Conservation (phyloP, 257 asterid species). For the Salvia rosmarinus region DNA sequence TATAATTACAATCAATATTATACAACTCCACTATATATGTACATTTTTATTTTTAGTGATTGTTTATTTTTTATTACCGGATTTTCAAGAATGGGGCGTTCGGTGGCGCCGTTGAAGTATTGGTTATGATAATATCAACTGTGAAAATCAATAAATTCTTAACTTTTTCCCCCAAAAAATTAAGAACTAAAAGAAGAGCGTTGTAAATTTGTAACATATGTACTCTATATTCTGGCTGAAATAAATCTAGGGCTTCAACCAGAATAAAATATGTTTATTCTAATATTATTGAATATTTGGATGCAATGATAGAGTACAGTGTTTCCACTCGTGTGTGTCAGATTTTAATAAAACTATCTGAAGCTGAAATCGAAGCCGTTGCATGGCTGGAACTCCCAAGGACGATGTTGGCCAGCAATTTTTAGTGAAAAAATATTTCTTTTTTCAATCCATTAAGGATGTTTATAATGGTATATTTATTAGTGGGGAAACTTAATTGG, state of each 20-base stretch:
- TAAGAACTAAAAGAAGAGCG: too few species aligned
- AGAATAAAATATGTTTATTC: not conserved
- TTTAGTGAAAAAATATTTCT: not conserved
- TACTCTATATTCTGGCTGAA: too few species aligned
- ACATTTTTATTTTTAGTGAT: not conserved
- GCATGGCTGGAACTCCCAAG: conserved; percentile 69
- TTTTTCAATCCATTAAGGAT: conserved; percentile 5
- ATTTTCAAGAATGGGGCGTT: not conserved
- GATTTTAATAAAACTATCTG: conserved; percentile 48
- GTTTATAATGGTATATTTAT: too few species aligned
- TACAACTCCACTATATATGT: not conserved
- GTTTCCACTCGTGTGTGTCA: conserved; percentile 77
- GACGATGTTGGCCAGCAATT: conserved; percentile 35
- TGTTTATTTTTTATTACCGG: not conserved
- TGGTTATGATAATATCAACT: not conserved
- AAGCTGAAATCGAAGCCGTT: conserved; percentile 54
- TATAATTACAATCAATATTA: not conserved
- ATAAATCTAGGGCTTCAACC: too few species aligned
- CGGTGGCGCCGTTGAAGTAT: not conserved
- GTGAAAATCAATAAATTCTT: conserved; percentile 14
- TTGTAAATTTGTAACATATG: too few species aligned
- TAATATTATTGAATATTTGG: not conserved
- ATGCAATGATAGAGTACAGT: conserved; percentile 37
- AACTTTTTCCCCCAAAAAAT: not conserved
- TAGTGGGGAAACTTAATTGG: conserved; percentile 24